Evolutionary conservation across 352 stramenopile species (phyloP).

Genomic region (Blastocystis sp.): DNA sequence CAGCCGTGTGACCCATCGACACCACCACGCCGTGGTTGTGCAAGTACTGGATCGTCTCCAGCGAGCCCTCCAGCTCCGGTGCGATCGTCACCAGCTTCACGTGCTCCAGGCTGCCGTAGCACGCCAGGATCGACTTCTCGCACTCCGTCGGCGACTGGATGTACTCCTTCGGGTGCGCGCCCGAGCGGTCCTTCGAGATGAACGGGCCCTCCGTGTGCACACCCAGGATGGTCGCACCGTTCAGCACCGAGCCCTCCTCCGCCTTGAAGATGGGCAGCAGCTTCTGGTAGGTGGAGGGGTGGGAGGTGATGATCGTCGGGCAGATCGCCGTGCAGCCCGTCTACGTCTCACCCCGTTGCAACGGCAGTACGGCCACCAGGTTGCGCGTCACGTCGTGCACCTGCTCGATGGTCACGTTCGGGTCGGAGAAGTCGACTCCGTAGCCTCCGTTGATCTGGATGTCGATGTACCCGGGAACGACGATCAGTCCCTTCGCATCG

Average conservation of each 20-base stretch:
- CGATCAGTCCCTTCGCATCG: conserved; percentile 71
- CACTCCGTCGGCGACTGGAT: conserved; percentile 74
- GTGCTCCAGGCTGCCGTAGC: conserved; percentile 74
- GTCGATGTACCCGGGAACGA: conserved; percentile 82
- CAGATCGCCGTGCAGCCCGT: conserved; percentile 81
- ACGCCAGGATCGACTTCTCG: conserved; percentile 74
- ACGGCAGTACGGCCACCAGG: conserved; percentile 71
- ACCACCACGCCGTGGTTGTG: conserved; percentile 74
- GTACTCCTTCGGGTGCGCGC: conserved; percentile 77
- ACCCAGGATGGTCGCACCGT: conserved; percentile 78
- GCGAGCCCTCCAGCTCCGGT: conserved; percentile 79
- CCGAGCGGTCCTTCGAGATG: conserved; percentile 79
- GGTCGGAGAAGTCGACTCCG: conserved; percentile 81
- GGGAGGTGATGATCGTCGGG: conserved; percentile 81
- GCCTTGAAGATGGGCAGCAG: conserved; percentile 75
- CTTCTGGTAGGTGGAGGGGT: conserved; percentile 74
- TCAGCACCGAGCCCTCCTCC: conserved; percentile 71
- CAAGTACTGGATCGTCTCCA: conserved; percentile 75
- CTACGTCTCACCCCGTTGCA: background rate
- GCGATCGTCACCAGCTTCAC: conserved; percentile 81
- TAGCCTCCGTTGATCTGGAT: conserved; percentile 83
- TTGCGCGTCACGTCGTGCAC: conserved; percentile 74
- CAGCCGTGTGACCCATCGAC: conserved; percentile 79
- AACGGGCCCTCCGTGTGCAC: conserved; percentile 84
- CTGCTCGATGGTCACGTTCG: conserved; percentile 72